Evolutionary conservation across 345 rosid genomes (phyloP), one percentile per base, ranked within the genome.

Genomic region (Pistacia integerrima): DNA sequence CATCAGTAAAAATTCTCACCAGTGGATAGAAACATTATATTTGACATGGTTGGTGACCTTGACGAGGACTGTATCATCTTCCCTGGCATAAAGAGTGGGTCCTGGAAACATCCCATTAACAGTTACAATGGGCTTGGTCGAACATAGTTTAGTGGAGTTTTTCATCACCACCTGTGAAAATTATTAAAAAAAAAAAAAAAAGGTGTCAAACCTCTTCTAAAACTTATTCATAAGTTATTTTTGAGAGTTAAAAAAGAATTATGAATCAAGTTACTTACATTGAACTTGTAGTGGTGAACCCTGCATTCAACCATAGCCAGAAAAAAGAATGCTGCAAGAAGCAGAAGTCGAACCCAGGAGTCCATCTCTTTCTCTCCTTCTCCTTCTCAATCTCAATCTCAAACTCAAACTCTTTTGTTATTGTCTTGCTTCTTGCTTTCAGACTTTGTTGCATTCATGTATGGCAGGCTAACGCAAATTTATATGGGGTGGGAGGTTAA

Each of bases 91-190:
- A 56, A 93, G 80, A 56, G 98, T 93, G 14, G 97, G 98, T 20
- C 98, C 98, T 3, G 97, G 99, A 72, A 88, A 93, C 84, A 56
- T 75, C 44, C 94, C 97, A 18, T 96, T 93, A 9, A 96, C 93
- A 8, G 99, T 92, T 10, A 93, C 97, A 61, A 87, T 93, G 55
- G 92, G 89, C 78, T 96, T 93, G 79, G 77, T 81, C 63, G 98
- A 88, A 56, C 99, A 95, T 55, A 93, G 69, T 82, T 90, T 93
- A 4, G 88, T 88, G 3, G 79, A 79, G 44, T 88, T 92, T 75
- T 87, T 90, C 97, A 80, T 85, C 73, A 83, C 91, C 83, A 91
- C 94, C 97, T 91, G 76, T 58, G 12, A 55, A 78, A 9, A 25
- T 25, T 25, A n/a, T 77, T 35, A 30, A 41, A 52, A 30, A 28